Evolutionary conservation across 495 filamentous ascomycete genomes (phyloP).

Genomic region (Aspergillus funiculosus): DNA sequence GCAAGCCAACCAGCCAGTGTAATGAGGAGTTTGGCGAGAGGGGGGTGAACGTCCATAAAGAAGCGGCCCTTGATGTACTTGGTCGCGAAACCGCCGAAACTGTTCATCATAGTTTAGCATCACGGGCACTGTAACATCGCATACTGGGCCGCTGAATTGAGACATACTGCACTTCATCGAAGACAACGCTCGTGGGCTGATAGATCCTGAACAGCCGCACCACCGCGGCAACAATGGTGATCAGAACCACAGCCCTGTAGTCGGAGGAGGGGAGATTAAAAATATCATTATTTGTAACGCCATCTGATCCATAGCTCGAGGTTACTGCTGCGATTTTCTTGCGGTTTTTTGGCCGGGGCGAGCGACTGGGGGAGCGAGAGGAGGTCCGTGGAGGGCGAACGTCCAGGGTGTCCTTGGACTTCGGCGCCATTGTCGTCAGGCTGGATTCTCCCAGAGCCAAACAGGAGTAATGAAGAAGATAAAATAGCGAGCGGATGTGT

Average conservation of each 20-base stretch:
- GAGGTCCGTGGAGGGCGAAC: conserved; percentile 34
- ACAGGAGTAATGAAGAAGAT: conserved; percentile 5
- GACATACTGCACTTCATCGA: conserved; percentile 96
- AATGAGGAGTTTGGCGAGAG: conserved; percentile 92
- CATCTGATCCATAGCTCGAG: conserved; percentile 47
- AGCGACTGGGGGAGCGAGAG: conserved; percentile 38
- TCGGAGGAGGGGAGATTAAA: conserved; percentile 66
- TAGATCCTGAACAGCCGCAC: conserved; percentile 94
- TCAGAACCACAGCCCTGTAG: conserved; percentile 63
- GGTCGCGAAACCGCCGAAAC: conserved; percentile 94
- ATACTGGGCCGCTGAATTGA: background rate
- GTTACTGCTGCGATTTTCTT: conserved; percentile 25
- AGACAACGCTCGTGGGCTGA: conserved; percentile 92
- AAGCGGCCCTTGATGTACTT: conserved; percentile 99
- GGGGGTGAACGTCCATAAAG: conserved; percentile 99
- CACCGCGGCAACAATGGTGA: conserved; percentile 69
- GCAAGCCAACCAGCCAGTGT: conserved; percentile 93
- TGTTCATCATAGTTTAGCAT: conserved; percentile 30
- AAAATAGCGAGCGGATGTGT: conserved; percentile 14
- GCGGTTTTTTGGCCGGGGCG: conserved; percentile 38
- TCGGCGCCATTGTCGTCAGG: conserved; percentile 31
- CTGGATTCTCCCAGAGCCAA: background rate
- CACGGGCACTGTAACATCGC: background rate
- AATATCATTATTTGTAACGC: conserved; percentile 48
- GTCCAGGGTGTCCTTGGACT: conserved; percentile 36